phyloP scores from a whole-genome alignment of 1,139 yeast genomes.

The Schwanniomyces etchellsii region DNA sequence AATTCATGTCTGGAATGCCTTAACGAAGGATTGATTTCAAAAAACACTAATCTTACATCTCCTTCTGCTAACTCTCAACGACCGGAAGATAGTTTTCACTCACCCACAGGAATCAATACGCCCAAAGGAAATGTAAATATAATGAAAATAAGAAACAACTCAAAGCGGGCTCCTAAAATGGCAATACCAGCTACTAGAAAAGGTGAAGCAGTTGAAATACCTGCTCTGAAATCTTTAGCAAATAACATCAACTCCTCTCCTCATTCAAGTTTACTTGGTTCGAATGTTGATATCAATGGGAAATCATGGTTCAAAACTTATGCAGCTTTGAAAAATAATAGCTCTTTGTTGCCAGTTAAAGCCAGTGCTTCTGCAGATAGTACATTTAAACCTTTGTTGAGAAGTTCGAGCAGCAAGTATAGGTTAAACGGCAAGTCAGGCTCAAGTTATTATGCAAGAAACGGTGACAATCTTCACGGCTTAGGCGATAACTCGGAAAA shows the following conservation, averaged over 20 bases:
- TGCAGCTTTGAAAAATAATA: slow-evolving; percentile 14
- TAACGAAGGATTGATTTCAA: slow-evolving; percentile 5
- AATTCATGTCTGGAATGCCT: slow-evolving; percentile 19
- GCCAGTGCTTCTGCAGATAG: neutral
- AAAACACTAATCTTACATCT: neutral
- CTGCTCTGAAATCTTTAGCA: slow-evolving; percentile 19
- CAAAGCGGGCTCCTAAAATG: slow-evolving; percentile 70
- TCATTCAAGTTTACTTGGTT: neutral
- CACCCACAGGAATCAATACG: neutral
- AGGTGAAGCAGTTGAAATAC: slow-evolving; percentile 76
- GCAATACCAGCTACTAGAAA: slow-evolving; percentile 79
- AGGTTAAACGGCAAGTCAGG: neutral
- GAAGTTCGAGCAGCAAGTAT: neutral
- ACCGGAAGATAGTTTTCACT: neutral
- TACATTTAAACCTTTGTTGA: neutral
- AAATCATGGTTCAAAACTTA: slow-evolving; percentile 23
- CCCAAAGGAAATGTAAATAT: slow-evolving; percentile 8
- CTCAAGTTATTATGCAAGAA: neutral
- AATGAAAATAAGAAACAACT: slow-evolving; percentile 13
- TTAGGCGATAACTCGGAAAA: neutral
- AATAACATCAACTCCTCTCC: slow-evolving; percentile 1
- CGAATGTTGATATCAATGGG: slow-evolving; percentile 1
- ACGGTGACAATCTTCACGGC: neutral
- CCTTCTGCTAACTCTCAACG: neutral
- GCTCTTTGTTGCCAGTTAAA: neutral